These are phyloP conservation scores for Amanita rimosa DNA, from an alignment of 768 basidiomycete species.

Conservation along the genomic window DNA sequence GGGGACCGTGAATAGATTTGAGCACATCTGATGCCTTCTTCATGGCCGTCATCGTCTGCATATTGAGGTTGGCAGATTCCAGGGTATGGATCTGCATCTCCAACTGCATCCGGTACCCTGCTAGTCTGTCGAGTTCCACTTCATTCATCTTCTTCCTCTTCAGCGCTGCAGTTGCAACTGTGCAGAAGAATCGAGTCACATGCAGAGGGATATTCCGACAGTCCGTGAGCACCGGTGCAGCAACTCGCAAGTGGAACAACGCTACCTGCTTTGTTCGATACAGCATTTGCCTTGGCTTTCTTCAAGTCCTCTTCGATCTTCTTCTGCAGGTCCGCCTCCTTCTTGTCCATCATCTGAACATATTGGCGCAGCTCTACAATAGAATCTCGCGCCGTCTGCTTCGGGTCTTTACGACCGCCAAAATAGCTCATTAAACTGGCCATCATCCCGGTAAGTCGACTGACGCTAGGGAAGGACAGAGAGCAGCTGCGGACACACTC, in stretches of 20 bases:
- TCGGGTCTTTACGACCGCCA: constrained; percentile 71
- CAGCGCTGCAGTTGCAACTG: constrained; percentile 83
- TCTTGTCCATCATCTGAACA: constrained; percentile 97
- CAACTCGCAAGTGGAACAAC: constrained; percentile 19
- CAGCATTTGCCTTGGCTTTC: constrained; percentile 89
- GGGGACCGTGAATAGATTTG: constrained; percentile 77
- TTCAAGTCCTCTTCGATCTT: constrained; percentile 91
- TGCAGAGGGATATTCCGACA: neutral
- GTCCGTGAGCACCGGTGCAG: constrained; percentile 5
- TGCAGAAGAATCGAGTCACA: neutral
- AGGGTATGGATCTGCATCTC: constrained; percentile 96
- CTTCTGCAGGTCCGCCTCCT: constrained; percentile 93
- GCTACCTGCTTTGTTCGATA: constrained; percentile 83
- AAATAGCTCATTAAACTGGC: constrained; percentile 82
- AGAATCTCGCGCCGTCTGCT: constrained; percentile 80
- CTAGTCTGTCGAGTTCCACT: constrained; percentile 73
- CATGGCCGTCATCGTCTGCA: constrained; percentile 95
- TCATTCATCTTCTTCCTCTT: constrained; percentile 91
- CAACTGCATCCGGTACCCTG: constrained; percentile 76
- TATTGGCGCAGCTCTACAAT: constrained; percentile 91
- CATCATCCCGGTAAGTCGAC: constrained; percentile 37
- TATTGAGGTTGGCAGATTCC: constrained; percentile 95
- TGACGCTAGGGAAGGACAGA: constrained; percentile 1
- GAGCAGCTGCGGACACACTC: constrained; percentile 1
- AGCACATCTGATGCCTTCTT: constrained; percentile 90